Conservation (phyloP, 768 basidiomycete species). For the Naematelia aurantialba region DNA sequence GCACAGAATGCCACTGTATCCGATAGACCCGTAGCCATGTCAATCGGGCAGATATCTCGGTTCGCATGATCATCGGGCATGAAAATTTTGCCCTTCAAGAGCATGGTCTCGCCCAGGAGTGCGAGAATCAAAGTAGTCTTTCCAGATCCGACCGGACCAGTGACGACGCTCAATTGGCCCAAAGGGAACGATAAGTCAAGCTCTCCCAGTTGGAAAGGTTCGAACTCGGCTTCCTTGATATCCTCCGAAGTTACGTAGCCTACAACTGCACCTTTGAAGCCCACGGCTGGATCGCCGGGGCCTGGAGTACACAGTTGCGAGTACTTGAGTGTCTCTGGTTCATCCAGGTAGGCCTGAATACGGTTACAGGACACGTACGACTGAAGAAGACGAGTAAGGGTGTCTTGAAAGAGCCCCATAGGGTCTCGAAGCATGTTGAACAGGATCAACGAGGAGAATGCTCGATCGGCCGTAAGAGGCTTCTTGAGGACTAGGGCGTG, state of each 20-base stretch:
- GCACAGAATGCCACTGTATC: constrained; percentile 46
- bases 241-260: constrained; percentile 25
- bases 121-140: constrained; percentile 46
- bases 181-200: constrained; percentile 42
- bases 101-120: constrained; percentile 44
- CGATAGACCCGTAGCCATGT: constrained; percentile 41
- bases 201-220: constrained; percentile 39
- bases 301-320: constrained; percentile 38
- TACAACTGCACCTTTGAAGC: constrained; percentile 49
- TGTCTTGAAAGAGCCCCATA: constrained; percentile 45
- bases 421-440: constrained; percentile 53
- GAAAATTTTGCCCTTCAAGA: constrained; percentile 43
- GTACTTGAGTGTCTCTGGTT: constrained; percentile 53
- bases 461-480: constrained; percentile 51
- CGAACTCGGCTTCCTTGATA: constrained; percentile 17
- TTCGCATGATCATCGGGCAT: constrained; percentile 48
- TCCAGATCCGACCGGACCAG: constrained; percentile 45
- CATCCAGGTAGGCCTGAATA: constrained; percentile 50
- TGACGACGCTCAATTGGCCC: constrained; percentile 38
- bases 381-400: constrained; percentile 37
- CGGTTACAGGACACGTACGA: constrained; percentile 48
- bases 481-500: constrained; percentile 48
- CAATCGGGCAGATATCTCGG: constrained; percentile 40
- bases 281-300: constrained; percentile 46
- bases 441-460: constrained; percentile 53